Evolutionary conservation across 257 asterid genomes (phyloP), one percentile per base, ranked within the genome.

Genomic region (Rubia yunnanensis): DNA sequence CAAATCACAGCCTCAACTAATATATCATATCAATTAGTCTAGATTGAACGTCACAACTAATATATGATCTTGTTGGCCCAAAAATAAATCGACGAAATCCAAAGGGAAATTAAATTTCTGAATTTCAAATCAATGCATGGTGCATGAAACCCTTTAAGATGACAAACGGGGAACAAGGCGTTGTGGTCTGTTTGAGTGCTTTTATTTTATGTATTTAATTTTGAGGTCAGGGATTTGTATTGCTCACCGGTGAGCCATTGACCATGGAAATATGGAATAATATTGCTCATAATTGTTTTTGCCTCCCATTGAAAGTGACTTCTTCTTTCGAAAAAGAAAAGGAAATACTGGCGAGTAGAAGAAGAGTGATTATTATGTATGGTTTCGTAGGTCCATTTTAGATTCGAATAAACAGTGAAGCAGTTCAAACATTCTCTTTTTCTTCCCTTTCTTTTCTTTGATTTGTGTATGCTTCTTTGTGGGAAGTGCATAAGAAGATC

Each of bases 351-450:
- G 31, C 50, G 46, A 46, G 27, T 13, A 63, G 23, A 17, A 52
- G 57, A 7, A 63, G 17, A 48, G 24, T 17, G 13, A 0, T 41
- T 7, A 11, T n/a, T 30, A 44, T 14, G 14, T 15, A 44, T 49
- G 3, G 53, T 60, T 13, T 50, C 52, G 22, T 60, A n/a, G 67
- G 67, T 14, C 39, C 65, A 59, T 60, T 49, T 60, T 66, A 24
- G 32, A 35, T 49, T 66, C 68, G 24, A 61, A 60, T 70, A 14
- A 13, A 24, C 60, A 22, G 24, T 50, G 32, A 18, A 60, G 18
- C 14, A 18, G 8, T 61, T 34, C 30, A 56, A 24, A 67, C 64
- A 35, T 55, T 53, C 59, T 55, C 7, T 27, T 55, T 55, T 55
- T 26, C 35, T 55, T 20, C 10, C 27, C 14, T 24, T 7, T 30